These are phyloP conservation scores for Vinca minor DNA, from an alignment of 257 asterid genomes.

Conservation along the genomic window DNA sequence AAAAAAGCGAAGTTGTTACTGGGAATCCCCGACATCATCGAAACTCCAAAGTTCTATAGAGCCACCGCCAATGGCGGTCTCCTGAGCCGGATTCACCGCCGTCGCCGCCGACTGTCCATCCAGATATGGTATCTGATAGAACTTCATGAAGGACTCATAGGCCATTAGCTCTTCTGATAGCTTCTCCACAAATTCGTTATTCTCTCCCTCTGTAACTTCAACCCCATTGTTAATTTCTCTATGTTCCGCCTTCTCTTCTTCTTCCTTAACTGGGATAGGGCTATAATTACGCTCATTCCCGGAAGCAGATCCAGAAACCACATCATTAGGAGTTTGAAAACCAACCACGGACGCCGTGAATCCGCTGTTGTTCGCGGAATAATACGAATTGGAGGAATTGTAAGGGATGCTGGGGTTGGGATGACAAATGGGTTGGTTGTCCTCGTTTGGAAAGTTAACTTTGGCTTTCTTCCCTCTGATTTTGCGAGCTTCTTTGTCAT, in stretches of 20 bases:
- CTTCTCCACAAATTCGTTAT: conserved; percentile 51
- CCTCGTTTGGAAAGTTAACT: conserved; percentile 69
- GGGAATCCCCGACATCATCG: conserved; percentile 29
- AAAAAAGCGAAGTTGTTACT: neutral
- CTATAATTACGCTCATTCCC: conserved; percentile 1
- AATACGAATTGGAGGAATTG: neutral
- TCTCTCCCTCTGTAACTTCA: neutral
- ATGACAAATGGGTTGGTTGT: neutral
- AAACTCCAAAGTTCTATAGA: conserved; percentile 66
- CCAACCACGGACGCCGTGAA: neutral
- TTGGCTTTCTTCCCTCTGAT: conserved; percentile 84
- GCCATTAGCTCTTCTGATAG: conserved; percentile 76
- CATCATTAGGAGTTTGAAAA: neutral
- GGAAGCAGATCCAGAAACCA: conserved; percentile 5
- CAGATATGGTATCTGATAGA: conserved; percentile 73
- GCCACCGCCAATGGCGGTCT: conserved; percentile 27
- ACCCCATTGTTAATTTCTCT: conserved; percentile 5
- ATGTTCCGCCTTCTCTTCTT: conserved; percentile 16
- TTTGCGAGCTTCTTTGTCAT: conserved; percentile 70
- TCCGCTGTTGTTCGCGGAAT: neutral
- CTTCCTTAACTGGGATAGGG: conserved; percentile 15
- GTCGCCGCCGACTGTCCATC: conserved; percentile 58
- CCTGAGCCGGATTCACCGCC: conserved; percentile 29
- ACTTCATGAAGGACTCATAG: conserved; percentile 63
- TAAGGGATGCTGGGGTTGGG: neutral